A percentile compares a stretch with the other conserved stretches of the same genome.
Conservation (phyloP, 805 yeast genomes). For the Myxozyma neotropica region DNA sequence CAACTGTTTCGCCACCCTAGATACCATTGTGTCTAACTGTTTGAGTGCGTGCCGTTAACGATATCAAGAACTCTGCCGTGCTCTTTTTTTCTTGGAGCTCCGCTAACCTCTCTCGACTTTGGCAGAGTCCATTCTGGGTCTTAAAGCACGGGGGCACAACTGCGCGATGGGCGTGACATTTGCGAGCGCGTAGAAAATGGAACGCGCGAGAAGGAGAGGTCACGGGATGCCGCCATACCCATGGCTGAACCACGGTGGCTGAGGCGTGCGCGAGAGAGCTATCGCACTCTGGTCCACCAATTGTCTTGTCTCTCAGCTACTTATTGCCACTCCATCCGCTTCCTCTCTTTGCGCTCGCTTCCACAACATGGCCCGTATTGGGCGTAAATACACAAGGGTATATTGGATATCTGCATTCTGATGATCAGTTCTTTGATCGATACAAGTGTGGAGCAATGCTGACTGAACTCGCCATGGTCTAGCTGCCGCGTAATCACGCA, state of each 20-base stretch:
- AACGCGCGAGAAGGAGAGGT: conserved; percentile 1
- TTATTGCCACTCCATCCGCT: background rate
- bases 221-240: background rate
- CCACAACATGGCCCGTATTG: conserved; percentile 28
- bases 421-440: too few species aligned
- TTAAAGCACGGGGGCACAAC: background rate
- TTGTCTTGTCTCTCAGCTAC: too few species aligned
- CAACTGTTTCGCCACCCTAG: conserved; percentile 13
- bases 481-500: conserved; percentile 28
- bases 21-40: background rate
- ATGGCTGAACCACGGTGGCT: background rate
- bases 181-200: conserved; percentile 1
- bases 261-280: too few species aligned
- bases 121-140: background rate
- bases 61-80: background rate
- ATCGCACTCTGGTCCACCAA: too few species aligned
- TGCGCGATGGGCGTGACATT: background rate
- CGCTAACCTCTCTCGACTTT: too few species aligned
- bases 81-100: background rate
- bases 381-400: conserved; percentile 32
- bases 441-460: background rate
- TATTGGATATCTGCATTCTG: background rate
- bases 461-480: background rate
- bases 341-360: background rate
- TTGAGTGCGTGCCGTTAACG: too few species aligned